Percentiles rank a stretch among this genome's conserved stretches.
phyloP scores from a whole-genome alignment of 75 land plant species.

The Selaginella moellendorffii region DNA sequence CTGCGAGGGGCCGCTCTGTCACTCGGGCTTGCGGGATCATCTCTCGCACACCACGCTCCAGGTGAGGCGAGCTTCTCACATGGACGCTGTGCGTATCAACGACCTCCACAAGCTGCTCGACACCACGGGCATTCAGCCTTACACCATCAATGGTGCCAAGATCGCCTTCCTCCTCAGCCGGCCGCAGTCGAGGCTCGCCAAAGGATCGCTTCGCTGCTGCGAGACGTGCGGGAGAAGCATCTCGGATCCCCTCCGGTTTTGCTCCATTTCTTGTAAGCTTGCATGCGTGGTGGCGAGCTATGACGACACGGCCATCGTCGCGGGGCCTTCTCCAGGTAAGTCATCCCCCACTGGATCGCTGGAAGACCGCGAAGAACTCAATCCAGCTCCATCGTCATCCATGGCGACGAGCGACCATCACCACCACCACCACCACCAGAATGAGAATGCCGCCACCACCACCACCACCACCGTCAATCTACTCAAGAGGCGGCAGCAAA shows the following conservation, averaged over 20 bases:
- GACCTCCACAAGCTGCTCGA: constrained; percentile 16
- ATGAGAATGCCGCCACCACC: no score
- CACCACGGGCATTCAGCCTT: constrained; percentile 13
- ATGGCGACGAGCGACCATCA: no score
- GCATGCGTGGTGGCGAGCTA: neutral
- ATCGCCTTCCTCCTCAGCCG: constrained; percentile 16
- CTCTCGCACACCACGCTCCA: constrained; percentile 10
- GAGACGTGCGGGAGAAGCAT: constrained; percentile 15
- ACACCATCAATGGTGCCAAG: constrained; percentile 23
- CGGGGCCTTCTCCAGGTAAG: no score
- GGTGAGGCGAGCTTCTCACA: constrained; percentile 18
- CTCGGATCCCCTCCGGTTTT: constrained; percentile 16
- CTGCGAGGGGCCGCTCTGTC: constrained; percentile 15
- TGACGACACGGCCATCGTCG: neutral
- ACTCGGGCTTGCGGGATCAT: constrained; percentile 11
- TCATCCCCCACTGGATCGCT: neutral
- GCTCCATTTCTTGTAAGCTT: constrained; percentile 20
- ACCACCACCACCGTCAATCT: no score
- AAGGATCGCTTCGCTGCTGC: constrained; percentile 16
- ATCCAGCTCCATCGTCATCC: no score
- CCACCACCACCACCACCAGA: no score
- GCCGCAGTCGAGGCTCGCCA: constrained; percentile 13
- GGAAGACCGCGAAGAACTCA: neutral
- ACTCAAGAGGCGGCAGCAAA: no score
- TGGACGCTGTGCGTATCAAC: constrained; percentile 16